phyloP scores from a whole-genome alignment of 2,329 filamentous ascomycete genomes.

The Aspergillus oerlinghausenensis region DNA sequence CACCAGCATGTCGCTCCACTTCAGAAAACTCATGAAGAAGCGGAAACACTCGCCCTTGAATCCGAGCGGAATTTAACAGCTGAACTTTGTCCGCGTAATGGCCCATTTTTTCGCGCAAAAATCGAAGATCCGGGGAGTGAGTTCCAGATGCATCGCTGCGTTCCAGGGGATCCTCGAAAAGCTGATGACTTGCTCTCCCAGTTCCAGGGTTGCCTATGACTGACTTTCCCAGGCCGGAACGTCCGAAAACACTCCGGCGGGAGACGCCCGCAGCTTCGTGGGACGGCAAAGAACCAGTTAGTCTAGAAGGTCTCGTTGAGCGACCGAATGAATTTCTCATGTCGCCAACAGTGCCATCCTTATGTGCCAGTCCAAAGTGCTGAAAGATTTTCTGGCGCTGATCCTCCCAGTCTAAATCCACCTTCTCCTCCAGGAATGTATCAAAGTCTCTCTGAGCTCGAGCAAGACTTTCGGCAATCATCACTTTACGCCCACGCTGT shows the following conservation, averaged over 20 bases:
- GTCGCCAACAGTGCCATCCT: conserved; percentile 38
- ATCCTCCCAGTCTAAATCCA: conserved; percentile 92
- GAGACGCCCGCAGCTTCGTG: conserved; percentile 37
- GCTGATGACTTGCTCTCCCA: conserved; percentile 53
- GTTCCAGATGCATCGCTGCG: conserved; percentile 49
- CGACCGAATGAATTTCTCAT: conserved; percentile 49
- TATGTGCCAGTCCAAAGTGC: conserved; percentile 78
- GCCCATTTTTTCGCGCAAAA: conserved; percentile 77
- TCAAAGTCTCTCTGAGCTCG: conserved; percentile 90
- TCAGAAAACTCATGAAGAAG: conserved; percentile 71
- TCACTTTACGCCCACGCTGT: conserved; percentile 82
- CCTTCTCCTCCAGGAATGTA: conserved; percentile 86
- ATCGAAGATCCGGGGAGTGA: conserved; percentile 65
- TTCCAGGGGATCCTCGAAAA: conserved; percentile 65
- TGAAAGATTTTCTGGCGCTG: conserved; percentile 92
- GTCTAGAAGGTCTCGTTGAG: conserved; percentile 35
- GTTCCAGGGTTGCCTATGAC: conserved; percentile 77
- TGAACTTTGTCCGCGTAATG: conserved; percentile 76
- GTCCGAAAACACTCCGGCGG: conserved; percentile 58
- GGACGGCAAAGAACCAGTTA: conserved; percentile 39
- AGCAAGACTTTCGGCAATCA: conserved; percentile 87
- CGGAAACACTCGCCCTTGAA: conserved; percentile 64
- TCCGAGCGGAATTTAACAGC: conserved; percentile 68
- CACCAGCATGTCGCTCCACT: conserved; percentile 65
- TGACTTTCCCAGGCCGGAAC: conserved; percentile 71